A percentile compares a stretch with the other conserved stretches of the same genome.
These are phyloP conservation scores for Acacia pycnantha DNA, from an alignment of 331 rosid species.

Conservation along the genomic window DNA sequence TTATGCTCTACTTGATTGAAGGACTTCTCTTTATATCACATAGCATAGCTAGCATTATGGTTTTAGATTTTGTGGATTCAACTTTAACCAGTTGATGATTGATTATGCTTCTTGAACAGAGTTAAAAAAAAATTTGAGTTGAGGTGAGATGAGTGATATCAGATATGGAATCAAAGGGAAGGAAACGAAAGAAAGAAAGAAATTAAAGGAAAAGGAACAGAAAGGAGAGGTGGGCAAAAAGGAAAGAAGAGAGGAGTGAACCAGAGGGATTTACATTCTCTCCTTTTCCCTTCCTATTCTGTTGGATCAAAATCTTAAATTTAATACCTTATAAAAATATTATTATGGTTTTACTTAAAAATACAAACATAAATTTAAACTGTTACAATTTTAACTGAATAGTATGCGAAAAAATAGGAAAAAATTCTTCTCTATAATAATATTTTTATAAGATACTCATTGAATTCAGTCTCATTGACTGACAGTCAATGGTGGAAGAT, in stretches of 20 bases:
- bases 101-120: too few relatives aligned
- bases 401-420: too few relatives aligned
- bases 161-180: not conserved
- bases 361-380: too few relatives aligned
- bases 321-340: too few relatives aligned
- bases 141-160: not conserved
- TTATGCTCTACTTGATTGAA: not conserved
- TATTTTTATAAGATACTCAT: too few relatives aligned
- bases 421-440: too few relatives aligned
- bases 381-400: too few relatives aligned
- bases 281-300: too few relatives aligned
- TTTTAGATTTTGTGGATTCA: not conserved
- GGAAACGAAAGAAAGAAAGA: not conserved
- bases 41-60: not conserved
- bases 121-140: not conserved
- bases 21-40: not conserved
- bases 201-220: not conserved
- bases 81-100: not conserved
- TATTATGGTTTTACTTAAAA: too few relatives aligned
- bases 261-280: not conserved
- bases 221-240: not conserved
- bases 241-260: not conserved
- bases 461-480: too few relatives aligned
- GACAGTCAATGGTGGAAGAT: too few relatives aligned
- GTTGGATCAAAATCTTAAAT: too few relatives aligned